Percentiles rank a stretch among this genome's conserved stretches.
Evolutionary conservation across 148 eudicot genomes (phyloP).

Genomic region (Rhododendron vialii): DNA sequence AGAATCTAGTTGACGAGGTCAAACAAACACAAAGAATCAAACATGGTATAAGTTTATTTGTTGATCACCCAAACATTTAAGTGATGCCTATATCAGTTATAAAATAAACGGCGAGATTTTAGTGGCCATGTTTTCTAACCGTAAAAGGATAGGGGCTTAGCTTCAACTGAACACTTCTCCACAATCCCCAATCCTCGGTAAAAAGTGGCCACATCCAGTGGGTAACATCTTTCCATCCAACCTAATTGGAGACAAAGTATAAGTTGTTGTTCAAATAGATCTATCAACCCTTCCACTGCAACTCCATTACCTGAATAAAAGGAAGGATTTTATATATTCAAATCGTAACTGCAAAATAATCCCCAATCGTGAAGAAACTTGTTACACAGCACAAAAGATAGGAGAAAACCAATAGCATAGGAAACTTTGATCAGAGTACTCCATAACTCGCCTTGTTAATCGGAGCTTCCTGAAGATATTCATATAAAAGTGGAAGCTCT

Average conservation of each 20-base stretch:
- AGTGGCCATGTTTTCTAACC: slow-evolving; percentile 23
- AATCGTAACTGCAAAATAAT: neutral
- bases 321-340: neutral
- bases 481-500: slow-evolving; percentile 66
- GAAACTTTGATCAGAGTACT: neutral
- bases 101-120: neutral
- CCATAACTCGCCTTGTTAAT: slow-evolving; percentile 37
- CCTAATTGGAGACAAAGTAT: slow-evolving; percentile 26
- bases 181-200: slow-evolving; percentile 87
- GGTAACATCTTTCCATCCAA: slow-evolving; percentile 76
- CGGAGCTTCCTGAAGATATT: slow-evolving; percentile 73
- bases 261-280: neutral
- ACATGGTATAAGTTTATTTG: neutral
- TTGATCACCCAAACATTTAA: neutral
- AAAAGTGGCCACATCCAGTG: slow-evolving; percentile 99
- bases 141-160: slow-evolving; percentile 84
- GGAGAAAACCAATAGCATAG: neutral
- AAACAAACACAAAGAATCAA: slow-evolving; percentile 1
- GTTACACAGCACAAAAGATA: neutral
- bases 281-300: neutral
- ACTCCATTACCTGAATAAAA: slow-evolving; percentile 6
- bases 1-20: slow-evolving; percentile 8
- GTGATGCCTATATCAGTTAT: neutral
- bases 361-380: neutral
- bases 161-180: slow-evolving; percentile 73